phyloP scores from a whole-genome alignment of 1,284 basidiomycete species.

The Cryptococcus sp. region DNA sequence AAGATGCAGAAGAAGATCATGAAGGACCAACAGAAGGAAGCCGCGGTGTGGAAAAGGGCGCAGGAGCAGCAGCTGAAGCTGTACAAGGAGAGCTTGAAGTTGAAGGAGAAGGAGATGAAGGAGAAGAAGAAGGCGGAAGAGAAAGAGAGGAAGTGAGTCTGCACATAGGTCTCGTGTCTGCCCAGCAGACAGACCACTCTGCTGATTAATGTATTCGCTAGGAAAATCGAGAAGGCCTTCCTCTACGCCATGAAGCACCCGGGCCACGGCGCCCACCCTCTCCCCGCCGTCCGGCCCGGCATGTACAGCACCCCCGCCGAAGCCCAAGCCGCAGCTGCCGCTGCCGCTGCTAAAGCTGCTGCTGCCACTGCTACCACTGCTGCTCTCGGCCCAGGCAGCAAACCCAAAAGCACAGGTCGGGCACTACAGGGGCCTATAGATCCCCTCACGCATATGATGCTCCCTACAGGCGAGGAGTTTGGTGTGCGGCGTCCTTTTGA shows the following conservation, averaged over 20 bases:
- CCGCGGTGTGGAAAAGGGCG: slow-evolving; percentile 14
- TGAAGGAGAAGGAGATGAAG: slow-evolving; percentile 15
- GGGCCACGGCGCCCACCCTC: too few relatives aligned
- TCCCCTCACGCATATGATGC: slow-evolving; percentile 14
- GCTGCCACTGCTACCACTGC: not conserved
- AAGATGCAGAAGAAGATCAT: slow-evolving; percentile 4
- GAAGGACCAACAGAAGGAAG: slow-evolving; percentile 11
- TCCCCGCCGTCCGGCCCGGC: too few relatives aligned
- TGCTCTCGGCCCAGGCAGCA: not conserved
- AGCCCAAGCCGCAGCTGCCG: not conserved
- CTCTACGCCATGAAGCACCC: not conserved
- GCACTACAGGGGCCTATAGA: not conserved
- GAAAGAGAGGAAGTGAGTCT: slow-evolving; percentile 14
- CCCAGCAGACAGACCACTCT: not conserved
- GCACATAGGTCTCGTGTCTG: not conserved
- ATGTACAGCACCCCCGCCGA: not conserved
- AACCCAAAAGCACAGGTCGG: not conserved
- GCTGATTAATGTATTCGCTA: not conserved
- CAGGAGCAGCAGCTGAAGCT: slow-evolving; percentile 20
- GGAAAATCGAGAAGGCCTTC: not conserved
- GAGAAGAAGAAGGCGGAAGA: slow-evolving; percentile 8
- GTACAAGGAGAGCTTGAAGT: slow-evolving; percentile 13
- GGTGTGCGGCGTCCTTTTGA: slow-evolving; percentile 27
- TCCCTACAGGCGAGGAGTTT: slow-evolving; percentile 28
- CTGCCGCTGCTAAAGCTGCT: not conserved